phyloP scores from a whole-genome alignment of 345 rosid genomes.

The Aurinia saxatilis region DNA sequence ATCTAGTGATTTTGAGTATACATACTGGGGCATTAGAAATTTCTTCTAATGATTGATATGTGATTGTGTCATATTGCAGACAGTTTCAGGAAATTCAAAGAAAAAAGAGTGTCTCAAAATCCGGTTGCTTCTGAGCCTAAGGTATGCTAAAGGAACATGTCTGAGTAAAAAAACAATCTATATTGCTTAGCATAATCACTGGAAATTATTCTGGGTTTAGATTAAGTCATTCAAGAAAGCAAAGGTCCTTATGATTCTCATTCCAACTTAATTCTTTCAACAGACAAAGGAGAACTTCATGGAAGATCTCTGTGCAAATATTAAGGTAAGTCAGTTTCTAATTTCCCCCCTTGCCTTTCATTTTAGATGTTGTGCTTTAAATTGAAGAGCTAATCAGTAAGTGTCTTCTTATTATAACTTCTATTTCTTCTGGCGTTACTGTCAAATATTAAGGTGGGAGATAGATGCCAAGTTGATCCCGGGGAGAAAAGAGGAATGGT shows the following conservation, averaged over 20 bases:
- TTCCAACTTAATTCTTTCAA: background rate
- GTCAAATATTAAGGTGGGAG: slow-evolving; percentile 49
- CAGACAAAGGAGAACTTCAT: slow-evolving; percentile 61
- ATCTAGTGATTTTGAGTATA: background rate
- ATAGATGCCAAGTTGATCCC: slow-evolving; percentile 88
- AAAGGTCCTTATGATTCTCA: background rate
- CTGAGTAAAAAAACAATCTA: background rate
- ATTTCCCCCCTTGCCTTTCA: background rate
- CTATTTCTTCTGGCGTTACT: background rate
- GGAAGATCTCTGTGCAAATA: slow-evolving; percentile 65
- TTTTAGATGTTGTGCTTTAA: background rate
- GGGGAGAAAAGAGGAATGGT: slow-evolving; percentile 88
- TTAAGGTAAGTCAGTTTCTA: slow-evolving; percentile 47
- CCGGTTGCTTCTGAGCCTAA: slow-evolving; percentile 54
- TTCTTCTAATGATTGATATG: slow-evolving; percentile 8
- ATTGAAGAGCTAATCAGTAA: slow-evolving; percentile 5
- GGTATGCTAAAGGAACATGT: slow-evolving; percentile 27
- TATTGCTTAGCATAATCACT: background rate
- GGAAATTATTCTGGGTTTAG: background rate
- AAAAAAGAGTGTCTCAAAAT: slow-evolving; percentile 54
- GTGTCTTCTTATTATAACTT: background rate
- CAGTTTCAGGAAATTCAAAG: slow-evolving; percentile 81
- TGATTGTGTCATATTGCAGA: slow-evolving; percentile 33
- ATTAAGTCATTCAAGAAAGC: background rate
- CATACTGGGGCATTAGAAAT: background rate